These are phyloP conservation scores for Eragrostis nindensis DNA, from an alignment of 176 grass and related monocot species.

Conservation along the genomic window DNA sequence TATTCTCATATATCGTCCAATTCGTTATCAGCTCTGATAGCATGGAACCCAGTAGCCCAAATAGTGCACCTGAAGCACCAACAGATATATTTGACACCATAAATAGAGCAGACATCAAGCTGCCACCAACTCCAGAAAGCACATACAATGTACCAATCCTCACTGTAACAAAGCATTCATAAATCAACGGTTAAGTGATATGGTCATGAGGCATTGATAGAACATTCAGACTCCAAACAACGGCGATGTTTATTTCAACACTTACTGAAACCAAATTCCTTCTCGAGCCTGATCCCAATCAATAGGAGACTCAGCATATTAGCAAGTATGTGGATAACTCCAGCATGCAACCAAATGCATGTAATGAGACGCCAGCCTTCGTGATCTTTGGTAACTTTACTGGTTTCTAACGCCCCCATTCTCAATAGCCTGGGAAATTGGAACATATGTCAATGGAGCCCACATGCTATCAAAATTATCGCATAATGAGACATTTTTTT, in stretches of 20 bases:
- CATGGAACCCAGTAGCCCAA: conserved; percentile 93
- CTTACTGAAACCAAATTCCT: conserved; percentile 97
- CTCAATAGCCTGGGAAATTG: conserved; percentile 64
- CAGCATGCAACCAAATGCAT: conserved; percentile 98
- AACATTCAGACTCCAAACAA: conserved; percentile 1
- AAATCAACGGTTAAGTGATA: conserved; percentile 24
- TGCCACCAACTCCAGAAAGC: conserved; percentile 87
- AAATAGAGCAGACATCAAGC: conserved; percentile 89
- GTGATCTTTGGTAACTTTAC: conserved; percentile 66
- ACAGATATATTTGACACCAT: conserved; percentile 86
- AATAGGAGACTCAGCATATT: conserved; percentile 91
- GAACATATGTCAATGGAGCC: conserved; percentile 29
- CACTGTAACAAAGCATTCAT: conserved; percentile 53
- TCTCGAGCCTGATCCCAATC: conserved; percentile 88
- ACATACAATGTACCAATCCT: conserved; percentile 87
- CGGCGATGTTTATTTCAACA: not conserved
- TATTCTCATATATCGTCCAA: conserved; percentile 98
- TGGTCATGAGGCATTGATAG: conserved; percentile 9
- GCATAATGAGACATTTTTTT: not conserved
- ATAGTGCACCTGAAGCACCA: conserved; percentile 95
- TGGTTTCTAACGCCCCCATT: conserved; percentile 80
- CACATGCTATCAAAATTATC: not conserved
- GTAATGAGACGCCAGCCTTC: conserved; percentile 88
- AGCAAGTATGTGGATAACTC: conserved; percentile 83
- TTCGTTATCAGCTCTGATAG: conserved; percentile 98